Evolutionary conservation across 768 basidiomycete species (phyloP), one percentile per base, ranked within the genome.

Genomic region (Boletus vinaceobasis): DNA sequence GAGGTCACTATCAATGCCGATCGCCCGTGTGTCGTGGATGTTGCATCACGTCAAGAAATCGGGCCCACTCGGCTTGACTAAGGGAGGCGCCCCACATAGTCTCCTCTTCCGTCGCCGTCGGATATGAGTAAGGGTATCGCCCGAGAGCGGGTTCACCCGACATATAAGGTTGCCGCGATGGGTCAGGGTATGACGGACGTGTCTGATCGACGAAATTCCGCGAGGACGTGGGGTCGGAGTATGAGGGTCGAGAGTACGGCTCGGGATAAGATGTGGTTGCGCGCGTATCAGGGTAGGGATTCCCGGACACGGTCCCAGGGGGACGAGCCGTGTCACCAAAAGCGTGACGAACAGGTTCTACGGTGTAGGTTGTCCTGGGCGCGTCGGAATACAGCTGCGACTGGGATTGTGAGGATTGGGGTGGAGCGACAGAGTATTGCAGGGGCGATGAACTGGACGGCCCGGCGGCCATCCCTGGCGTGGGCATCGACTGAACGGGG

Each of bases 81-180:
- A 91, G 87, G 36, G 84, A 80, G 15, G 87, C 79, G 40, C 87
- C 87, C 88, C 88, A 91, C 76, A 89, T 85, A 32, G 75, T 75
- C 36, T 77, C 73, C 58, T 87, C 84, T 55, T 85, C 86, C 43
- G 81, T 78, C 38, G 61, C 43, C 33, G 66, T 43, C 27, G 81
- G 78, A 52, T 82, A 79, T 33, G 78, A 70, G 29, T 68, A 68
- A 40, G 66, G 56, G 36, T 68, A 65, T 29, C 67, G 64, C 1
- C 56, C 65, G 3, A 59, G 57, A 33, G 56, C 35, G 1, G 66
- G 50, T 23, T 66, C 69, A 15, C 61, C 52, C 1, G 68, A 50
- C 37, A 68, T 49, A 37, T 70, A 71, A 31, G 60, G 42, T 52
- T 66, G 66, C 52, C 68, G 66, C 55, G 71, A 67, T 6, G 63